Evolutionary conservation across 2,329 filamentous ascomycete genomes (phyloP).

Genomic region (Celoporthe dispersa): DNA sequence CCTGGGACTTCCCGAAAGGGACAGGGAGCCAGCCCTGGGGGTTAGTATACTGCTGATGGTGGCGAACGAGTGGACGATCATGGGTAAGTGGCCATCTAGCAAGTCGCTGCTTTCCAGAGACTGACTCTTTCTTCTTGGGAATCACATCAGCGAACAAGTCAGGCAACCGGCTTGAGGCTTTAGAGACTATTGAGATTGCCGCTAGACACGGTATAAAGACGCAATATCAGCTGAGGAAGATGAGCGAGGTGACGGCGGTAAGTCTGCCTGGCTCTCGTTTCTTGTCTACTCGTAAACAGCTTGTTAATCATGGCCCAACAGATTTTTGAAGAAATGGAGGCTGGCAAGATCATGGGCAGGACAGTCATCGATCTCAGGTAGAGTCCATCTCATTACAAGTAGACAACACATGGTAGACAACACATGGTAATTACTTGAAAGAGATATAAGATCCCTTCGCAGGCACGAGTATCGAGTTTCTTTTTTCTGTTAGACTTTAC

Average conservation of each 20-base stretch:
- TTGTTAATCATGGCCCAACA: not conserved
- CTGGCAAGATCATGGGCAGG: not conserved
- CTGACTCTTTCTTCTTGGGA: not conserved
- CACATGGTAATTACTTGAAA: too few relatives aligned
- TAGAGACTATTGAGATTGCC: constrained; percentile 13
- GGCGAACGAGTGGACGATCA: not conserved
- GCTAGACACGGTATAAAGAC: constrained; percentile 16
- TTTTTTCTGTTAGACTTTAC: too few relatives aligned
- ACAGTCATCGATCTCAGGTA: constrained; percentile 1
- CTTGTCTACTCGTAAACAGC: not conserved
- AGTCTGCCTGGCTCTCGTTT: not conserved
- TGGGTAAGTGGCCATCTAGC: not conserved
- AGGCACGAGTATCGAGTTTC: too few relatives aligned
- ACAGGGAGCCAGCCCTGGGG: constrained; percentile 1
- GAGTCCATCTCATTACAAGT: not conserved
- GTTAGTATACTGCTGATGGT: not conserved
- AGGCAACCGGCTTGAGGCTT: constrained; percentile 12
- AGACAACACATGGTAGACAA: too few relatives aligned
- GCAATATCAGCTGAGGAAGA: constrained; percentile 9
- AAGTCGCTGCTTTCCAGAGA: too few relatives aligned
- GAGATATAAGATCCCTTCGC: not conserved
- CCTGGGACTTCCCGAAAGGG: not conserved
- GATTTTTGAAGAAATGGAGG: constrained; percentile 15
- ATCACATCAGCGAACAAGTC: constrained; percentile 9
- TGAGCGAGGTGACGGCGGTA: constrained; percentile 1